Evolutionary conservation across 192 early-diverging fungal species (phyloP).

Genomic region (Entophlyctis helioformis): DNA sequence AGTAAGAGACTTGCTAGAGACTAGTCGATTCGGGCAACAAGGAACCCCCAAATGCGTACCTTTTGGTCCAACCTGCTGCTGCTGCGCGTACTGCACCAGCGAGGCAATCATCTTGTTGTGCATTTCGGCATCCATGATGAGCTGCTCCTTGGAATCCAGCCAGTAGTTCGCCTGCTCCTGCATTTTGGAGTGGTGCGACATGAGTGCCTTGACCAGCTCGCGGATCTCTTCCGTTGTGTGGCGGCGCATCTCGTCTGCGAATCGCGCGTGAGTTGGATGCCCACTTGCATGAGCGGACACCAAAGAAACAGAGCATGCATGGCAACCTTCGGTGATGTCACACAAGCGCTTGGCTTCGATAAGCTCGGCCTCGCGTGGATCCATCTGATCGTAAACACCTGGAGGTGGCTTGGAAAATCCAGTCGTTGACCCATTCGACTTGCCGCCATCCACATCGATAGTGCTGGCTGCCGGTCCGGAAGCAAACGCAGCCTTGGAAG

Average conservation of each 20-base stretch:
- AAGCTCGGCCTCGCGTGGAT: slow-evolving; percentile 25
- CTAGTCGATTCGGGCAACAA: no score
- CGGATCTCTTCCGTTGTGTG: slow-evolving; percentile 23
- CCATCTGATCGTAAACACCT: no score
- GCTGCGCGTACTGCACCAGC: slow-evolving; percentile 43
- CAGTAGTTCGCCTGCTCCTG: slow-evolving; percentile 45
- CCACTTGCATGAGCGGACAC: background rate
- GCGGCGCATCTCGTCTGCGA: slow-evolving; percentile 29
- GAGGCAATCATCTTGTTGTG: slow-evolving; percentile 54
- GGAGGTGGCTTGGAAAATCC: no score
- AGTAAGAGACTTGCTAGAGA: no score
- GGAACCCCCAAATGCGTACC: slow-evolving; percentile 3
- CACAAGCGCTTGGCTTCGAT: slow-evolving; percentile 29
- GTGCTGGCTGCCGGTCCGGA: no score
- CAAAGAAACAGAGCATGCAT: no score
- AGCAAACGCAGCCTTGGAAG: no score
- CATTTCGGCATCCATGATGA: slow-evolving; percentile 53
- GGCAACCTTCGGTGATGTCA: slow-evolving; percentile 33
- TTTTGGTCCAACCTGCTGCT: slow-evolving; percentile 23
- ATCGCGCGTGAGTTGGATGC: background rate
- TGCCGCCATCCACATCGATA: no score
- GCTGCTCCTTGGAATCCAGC: slow-evolving; percentile 46
- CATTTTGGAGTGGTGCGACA: slow-evolving; percentile 19
- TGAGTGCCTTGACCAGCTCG: slow-evolving; percentile 17
- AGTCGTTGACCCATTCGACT: no score